These are phyloP conservation scores for Cryptosporidium bovis DNA, from an alignment of 169 alveolate genomes.

Conservation along the genomic window DNA sequence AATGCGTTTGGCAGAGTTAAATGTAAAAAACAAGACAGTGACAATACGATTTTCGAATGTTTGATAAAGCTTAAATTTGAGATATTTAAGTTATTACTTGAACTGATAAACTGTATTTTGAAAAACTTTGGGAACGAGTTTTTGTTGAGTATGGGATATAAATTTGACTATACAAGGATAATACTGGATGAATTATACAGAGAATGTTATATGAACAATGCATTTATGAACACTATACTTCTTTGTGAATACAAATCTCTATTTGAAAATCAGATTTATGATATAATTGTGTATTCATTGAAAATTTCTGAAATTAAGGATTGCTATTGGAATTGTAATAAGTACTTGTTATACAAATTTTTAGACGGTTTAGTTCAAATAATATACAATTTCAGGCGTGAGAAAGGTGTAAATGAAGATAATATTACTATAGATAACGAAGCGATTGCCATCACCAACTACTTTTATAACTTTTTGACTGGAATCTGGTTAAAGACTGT, in stretches of 20 bases:
- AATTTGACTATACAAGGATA: constrained; percentile 42
- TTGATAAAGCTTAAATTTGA: background rate
- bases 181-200: constrained; percentile 22
- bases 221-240: background rate
- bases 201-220: constrained; percentile 22
- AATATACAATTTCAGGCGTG: background rate
- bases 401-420: too few species aligned
- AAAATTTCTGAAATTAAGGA: background rate
- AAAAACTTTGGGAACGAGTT: constrained; percentile 53
- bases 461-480: background rate
- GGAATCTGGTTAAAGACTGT: constrained; percentile 11
- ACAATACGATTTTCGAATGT: background rate
- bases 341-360: constrained; percentile 21
- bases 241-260: background rate
- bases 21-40: too few species aligned
- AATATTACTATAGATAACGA: too few species aligned
- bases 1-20: background rate
- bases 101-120: background rate
- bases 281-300: constrained; percentile 18
- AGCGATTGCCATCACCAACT: background rate
- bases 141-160: constrained; percentile 50
- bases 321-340: constrained; percentile 35
- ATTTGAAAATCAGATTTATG: constrained; percentile 11
- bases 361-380: constrained; percentile 16
- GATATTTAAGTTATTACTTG: constrained; percentile 8